Conservation (phyloP, 257 asterid genomes). For the Ajuga chamaepitys region DNA sequence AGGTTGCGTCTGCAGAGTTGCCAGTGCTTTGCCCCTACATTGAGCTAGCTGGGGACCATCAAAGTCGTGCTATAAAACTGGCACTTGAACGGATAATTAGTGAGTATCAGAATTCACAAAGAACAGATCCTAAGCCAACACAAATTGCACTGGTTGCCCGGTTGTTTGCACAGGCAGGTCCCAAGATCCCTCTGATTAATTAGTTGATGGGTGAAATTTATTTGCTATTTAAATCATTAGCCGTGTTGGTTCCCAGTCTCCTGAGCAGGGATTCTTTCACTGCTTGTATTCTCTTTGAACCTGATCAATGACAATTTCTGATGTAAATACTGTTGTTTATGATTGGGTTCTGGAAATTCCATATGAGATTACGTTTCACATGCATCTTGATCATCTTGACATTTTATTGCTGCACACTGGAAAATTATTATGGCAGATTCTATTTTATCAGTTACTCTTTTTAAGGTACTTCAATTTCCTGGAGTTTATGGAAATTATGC, state of each 20-base stretch:
- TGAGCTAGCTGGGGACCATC: constrained; percentile 53
- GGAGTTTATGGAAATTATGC: constrained; percentile 3
- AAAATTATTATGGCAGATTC: background rate
- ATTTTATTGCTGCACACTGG: constrained; percentile 4
- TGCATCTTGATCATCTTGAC: background rate
- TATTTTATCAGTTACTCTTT: background rate
- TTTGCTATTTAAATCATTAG: background rate
- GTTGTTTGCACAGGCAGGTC: constrained; percentile 82
- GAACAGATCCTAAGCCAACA: constrained; percentile 55
- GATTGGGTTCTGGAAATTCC: constrained; percentile 4
- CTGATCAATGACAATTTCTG: background rate
- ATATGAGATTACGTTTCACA: background rate
- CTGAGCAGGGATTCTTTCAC: constrained; percentile 11
- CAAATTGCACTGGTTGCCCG: constrained; percentile 83
- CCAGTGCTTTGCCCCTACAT: constrained; percentile 57
- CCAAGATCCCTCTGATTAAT: constrained; percentile 15
- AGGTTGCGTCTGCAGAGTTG: constrained; percentile 41
- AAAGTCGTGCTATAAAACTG: constrained; percentile 39
- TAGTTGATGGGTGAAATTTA: constrained; percentile 13
- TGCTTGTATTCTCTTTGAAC: constrained; percentile 7
- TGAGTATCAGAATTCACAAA: constrained; percentile 48
- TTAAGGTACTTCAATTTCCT: background rate
- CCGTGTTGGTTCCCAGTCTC: constrained; percentile 17
- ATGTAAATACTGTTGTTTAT: background rate
- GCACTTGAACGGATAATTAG: constrained; percentile 73